A percentile compares a stretch with the other conserved stretches of the same genome.
Conservation (phyloP, 2,329 filamentous ascomycete genomes). For the Pyrenochaeta sp. region DNA sequence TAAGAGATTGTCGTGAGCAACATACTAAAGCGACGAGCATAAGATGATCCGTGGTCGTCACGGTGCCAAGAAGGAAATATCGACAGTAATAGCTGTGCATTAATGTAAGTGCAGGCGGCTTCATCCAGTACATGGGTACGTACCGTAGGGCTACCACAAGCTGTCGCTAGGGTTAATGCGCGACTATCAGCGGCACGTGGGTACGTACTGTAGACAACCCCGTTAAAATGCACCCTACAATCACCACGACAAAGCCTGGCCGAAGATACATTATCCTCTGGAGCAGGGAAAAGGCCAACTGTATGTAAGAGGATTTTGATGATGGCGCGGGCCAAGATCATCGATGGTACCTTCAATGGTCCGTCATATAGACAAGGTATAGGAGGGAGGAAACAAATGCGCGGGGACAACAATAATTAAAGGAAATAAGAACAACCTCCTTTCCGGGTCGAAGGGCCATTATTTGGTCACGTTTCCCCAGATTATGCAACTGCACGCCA, state of each 20-base stretch:
- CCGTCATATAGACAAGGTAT: slow-evolving; percentile 8
- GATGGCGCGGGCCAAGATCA: slow-evolving; percentile 1
- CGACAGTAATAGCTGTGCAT: slow-evolving; percentile 44
- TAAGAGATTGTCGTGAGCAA: neutral
- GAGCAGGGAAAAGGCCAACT: neutral
- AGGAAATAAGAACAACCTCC: slow-evolving; percentile 3
- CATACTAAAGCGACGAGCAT: slow-evolving; percentile 44
- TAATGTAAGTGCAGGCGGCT: slow-evolving; percentile 4
- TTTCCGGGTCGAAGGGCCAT: slow-evolving; percentile 12
- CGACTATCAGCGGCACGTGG: too few relatives aligned
- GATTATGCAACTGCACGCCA: slow-evolving; percentile 24
- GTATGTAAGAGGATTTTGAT: slow-evolving; percentile 2
- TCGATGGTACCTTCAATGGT: slow-evolving; percentile 3
- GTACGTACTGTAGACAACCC: slow-evolving; percentile 43
- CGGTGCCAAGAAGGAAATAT: slow-evolving; percentile 39
- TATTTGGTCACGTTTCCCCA: slow-evolving; percentile 23
- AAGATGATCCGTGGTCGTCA: slow-evolving; percentile 43
- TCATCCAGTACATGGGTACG: slow-evolving; percentile 3
- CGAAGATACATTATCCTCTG: slow-evolving; percentile 37
- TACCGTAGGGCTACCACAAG: slow-evolving; percentile 41
- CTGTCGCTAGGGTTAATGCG: too few relatives aligned
- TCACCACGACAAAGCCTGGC: slow-evolving; percentile 44
- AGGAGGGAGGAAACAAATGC: slow-evolving; percentile 9
- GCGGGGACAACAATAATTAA: slow-evolving; percentile 13
- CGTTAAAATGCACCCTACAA: slow-evolving; percentile 43